Conservation (phyloP, 2,329 filamentous ascomycete genomes). For the Neospermospora avenae region DNA sequence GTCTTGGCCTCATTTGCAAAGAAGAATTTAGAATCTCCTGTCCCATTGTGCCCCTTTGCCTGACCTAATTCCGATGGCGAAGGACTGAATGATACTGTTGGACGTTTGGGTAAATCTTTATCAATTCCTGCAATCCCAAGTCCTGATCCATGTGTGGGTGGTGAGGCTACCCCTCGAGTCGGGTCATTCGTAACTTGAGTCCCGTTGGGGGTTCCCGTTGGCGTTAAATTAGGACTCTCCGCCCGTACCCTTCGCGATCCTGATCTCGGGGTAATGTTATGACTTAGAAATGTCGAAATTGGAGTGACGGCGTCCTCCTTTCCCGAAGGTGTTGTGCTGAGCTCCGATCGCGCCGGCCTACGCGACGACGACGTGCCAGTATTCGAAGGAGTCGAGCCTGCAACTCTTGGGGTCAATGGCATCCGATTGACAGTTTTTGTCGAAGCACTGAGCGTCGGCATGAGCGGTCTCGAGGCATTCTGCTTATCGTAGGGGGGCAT, state of each 20-base stretch:
- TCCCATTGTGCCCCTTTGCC: conserved; percentile 28
- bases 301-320: conserved; percentile 52
- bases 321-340: conserved; percentile 23
- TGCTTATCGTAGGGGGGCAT: conserved; percentile 51
- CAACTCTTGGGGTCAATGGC: conserved; percentile 58
- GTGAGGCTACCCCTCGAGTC: conserved; percentile 36
- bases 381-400: conserved; percentile 33
- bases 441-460: conserved; percentile 65
- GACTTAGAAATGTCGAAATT: conserved; percentile 54
- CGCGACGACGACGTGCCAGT: conserved; percentile 35
- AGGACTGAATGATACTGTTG: conserved; percentile 41
- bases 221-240: conserved; percentile 66
- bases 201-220: conserved; percentile 54
- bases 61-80: conserved; percentile 36
- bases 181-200: conserved; percentile 36
- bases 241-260: conserved; percentile 68
- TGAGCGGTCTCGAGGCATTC: conserved; percentile 52
- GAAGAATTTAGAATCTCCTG: conserved; percentile 73
- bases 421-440: conserved; percentile 51
- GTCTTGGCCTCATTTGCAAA: conserved; percentile 75
- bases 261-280: conserved; percentile 76
- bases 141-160: conserved; percentile 15
- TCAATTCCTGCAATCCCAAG: conserved; percentile 29
- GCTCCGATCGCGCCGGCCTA: conserved; percentile 49
- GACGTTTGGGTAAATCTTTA: conserved; percentile 28